These are phyloP conservation scores for Starmerella sirachaensis DNA, from an alignment of 805 yeast genomes.

Conservation along the genomic window DNA sequence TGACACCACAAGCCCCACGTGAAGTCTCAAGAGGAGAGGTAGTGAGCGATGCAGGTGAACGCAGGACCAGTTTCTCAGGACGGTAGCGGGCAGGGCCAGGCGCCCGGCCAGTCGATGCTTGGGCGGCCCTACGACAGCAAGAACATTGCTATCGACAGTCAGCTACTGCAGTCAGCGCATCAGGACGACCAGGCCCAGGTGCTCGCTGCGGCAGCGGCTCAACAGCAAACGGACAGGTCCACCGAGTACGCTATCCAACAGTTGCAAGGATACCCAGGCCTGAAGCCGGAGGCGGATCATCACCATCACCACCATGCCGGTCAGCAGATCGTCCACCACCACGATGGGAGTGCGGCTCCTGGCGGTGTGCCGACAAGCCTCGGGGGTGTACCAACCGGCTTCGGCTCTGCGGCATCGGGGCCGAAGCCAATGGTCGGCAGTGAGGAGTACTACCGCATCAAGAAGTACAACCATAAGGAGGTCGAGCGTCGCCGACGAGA, in stretches of 20 bases:
- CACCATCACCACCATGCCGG: constrained; percentile 8
- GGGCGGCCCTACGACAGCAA: constrained; percentile 20
- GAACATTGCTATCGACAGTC: constrained; percentile 19
- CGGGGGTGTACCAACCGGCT: constrained; percentile 7
- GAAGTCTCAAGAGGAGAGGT: constrained; percentile 4
- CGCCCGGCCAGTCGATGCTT: constrained; percentile 13
- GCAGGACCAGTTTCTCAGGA: constrained; percentile 19
- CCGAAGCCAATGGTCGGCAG: constrained; percentile 57
- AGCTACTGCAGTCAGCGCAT: constrained; percentile 19
- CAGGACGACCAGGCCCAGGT: constrained; percentile 19
- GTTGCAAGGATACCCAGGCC: constrained; percentile 18
- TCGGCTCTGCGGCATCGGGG: constrained; percentile 3
- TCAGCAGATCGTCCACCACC: constrained; percentile 4
- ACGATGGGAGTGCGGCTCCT: constrained; percentile 2
- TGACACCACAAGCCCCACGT: constrained; percentile 22
- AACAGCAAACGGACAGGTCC: constrained; percentile 18
- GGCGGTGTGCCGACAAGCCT: constrained; percentile 11
- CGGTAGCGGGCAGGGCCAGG: constrained; percentile 12
- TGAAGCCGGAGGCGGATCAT: constrained; percentile 17
- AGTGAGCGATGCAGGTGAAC: constrained; percentile 17
- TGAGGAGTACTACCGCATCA: constrained; percentile 70
- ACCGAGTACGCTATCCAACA: constrained; percentile 22
- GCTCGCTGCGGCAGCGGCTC: constrained; percentile 19
- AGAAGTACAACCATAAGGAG: constrained; percentile 72
- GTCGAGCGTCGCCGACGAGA: constrained; percentile 27